Percentiles rank a stretch among this genome's conserved stretches.
Conservation (phyloP, 148 eudicot genomes). For the Rhododendron vialii region DNA sequence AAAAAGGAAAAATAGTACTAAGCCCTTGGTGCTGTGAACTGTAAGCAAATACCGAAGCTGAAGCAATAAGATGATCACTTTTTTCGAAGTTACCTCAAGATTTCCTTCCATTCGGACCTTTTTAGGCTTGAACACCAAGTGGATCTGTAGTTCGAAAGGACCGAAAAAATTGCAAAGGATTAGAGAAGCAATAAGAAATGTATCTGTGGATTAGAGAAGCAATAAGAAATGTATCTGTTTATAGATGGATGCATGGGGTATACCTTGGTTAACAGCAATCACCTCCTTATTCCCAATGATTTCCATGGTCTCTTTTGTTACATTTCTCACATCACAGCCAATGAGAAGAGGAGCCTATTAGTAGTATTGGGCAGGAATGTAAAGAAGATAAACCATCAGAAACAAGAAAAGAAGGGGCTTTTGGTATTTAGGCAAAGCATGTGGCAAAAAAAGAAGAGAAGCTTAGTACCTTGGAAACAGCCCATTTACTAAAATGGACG, state of each 20-base stretch:
- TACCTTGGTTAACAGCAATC: slow-evolving; percentile 80
- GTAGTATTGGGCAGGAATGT: background rate
- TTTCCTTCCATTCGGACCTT: too few species aligned
- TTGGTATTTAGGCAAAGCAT: background rate
- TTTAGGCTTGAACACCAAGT: too few species aligned
- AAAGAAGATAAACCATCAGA: background rate
- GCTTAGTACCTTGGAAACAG: slow-evolving; percentile 58
- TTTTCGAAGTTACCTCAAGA: too few species aligned
- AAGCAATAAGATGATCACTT: too few species aligned
- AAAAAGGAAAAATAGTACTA: too few species aligned
- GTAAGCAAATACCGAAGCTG: too few species aligned
- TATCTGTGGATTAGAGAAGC: too few species aligned
- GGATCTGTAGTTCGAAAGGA: too few species aligned
- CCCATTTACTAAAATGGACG: slow-evolving; percentile 85
- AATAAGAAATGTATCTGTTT: too few species aligned
- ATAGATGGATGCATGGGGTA: background rate
- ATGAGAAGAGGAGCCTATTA: slow-evolving; percentile 76
- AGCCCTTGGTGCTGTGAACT: too few species aligned
- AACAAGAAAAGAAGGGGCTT: background rate
- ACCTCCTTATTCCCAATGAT: slow-evolving; percentile 61
- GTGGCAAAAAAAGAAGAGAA: background rate
- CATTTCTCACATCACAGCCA: slow-evolving; percentile 68
- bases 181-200: too few species aligned
- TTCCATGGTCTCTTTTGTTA: slow-evolving; percentile 46
- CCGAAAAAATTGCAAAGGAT: too few species aligned